Conservation (phyloP, 2,329 filamentous ascomycete genomes). For the Diaporthe citri region DNA sequence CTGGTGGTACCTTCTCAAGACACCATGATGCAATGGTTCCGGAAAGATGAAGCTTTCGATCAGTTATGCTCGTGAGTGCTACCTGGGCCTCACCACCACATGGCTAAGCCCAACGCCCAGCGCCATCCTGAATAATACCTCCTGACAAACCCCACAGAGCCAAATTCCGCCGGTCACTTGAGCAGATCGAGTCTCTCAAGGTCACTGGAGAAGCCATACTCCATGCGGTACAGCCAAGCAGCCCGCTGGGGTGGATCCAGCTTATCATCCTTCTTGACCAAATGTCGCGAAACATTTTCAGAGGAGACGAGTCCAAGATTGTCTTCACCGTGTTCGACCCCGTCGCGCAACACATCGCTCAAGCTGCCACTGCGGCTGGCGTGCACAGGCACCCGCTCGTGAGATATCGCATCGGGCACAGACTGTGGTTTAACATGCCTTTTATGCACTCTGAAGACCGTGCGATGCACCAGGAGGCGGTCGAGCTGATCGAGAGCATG, state of each 20-base stretch:
- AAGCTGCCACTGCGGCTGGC: slow-evolving; percentile 44
- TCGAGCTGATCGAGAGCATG: slow-evolving; percentile 42
- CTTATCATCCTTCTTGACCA: slow-evolving; percentile 66
- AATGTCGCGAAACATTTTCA: slow-evolving; percentile 65
- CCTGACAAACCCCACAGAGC: background rate
- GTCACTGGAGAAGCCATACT: background rate
- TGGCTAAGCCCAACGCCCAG: background rate
- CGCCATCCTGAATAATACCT: background rate
- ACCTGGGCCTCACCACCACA: too few relatives aligned
- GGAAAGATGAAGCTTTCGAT: slow-evolving; percentile 40
- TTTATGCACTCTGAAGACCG: slow-evolving; percentile 63
- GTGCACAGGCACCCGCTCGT: slow-evolving; percentile 25
- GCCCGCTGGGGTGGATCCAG: slow-evolving; percentile 18
- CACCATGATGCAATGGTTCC: slow-evolving; percentile 42
- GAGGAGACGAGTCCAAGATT: slow-evolving; percentile 53
- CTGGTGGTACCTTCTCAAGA: slow-evolving; percentile 35
- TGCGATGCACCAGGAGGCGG: slow-evolving; percentile 51
- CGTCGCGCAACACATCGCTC: slow-evolving; percentile 54
- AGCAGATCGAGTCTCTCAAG: background rate
- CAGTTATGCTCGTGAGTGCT: slow-evolving; percentile 38
- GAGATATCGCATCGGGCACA: slow-evolving; percentile 47
- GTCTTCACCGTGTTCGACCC: slow-evolving; percentile 65
- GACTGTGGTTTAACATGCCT: slow-evolving; percentile 64
- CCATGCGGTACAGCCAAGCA: background rate
- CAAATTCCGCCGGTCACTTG: background rate